Base-by-base conservation (phyloP, 1,284 basidiomycete genomes). In the Termitomyces sp. region DNA sequence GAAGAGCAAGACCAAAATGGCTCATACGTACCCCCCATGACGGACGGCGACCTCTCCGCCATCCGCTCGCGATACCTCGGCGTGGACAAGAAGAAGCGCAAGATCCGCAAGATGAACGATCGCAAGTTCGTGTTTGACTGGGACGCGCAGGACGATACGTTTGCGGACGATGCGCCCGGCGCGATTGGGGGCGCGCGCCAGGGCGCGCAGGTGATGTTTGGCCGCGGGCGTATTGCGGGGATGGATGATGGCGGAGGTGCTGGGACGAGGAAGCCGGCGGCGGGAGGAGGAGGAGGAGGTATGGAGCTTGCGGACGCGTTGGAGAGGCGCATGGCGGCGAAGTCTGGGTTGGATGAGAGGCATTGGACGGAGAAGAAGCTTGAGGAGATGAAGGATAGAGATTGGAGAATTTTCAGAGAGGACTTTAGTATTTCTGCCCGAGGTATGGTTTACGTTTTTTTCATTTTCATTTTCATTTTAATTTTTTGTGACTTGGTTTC, bases 101-200 rank as follows among this genome's bases (percentile, higher is more conserved):
- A 91, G 70, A 87, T 93, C 61, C 84, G 93, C 52, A 96, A 94
- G 71, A 91, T 91, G 80, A 91, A 88, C 62, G 93, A 95, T 66
- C 88, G 93, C 68, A 96, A 96, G 70, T 93, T 97, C 67, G 88
- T 95, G n/a, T 99, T 99, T 65, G 96, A 98, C 67, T 98, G 96
- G 95, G 94, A 93, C 64, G 86, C 86, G 46, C 87, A 88, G 65
- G 94, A 97, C 64, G 94, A 97, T 67, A 97, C 94, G 13, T 85
- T 86, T 62, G 74, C 81, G 7, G 79, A 80, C 46, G 82, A 88
- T 64, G 80, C 84, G 18, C 80, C 82, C 28, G 71, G 80, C 21
- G 79, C 82, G 19, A 78, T 80, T 5, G 85, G 83, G 1, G 77
- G 76, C 44, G 80, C 80, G 47, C 75, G 84, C n/a, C 87, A 88